These are phyloP conservation scores for Yamadazyma dendronema DNA, from an alignment of 1,139 yeast genomes.

Conservation along the genomic window DNA sequence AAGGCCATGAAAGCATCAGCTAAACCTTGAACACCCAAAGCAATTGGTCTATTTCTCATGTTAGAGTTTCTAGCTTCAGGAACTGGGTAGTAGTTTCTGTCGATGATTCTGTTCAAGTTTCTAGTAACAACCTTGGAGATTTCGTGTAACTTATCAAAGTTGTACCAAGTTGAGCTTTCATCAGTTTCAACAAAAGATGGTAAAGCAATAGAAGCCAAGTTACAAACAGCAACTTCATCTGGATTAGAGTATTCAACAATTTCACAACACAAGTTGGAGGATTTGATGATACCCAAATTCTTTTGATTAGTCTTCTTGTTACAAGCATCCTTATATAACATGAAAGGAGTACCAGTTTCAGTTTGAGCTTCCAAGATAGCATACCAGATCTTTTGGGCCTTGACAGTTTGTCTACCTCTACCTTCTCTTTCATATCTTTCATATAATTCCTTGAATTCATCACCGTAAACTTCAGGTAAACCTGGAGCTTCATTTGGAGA, in stretches of 20 bases:
- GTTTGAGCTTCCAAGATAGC: conserved; percentile 86
- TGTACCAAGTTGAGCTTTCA: conserved; percentile 40
- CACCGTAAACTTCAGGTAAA: conserved; percentile 75
- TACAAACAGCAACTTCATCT: conserved; percentile 89
- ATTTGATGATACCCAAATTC: conserved; percentile 83
- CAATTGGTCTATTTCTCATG: conserved; percentile 59
- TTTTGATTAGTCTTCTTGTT: conserved; percentile 80
- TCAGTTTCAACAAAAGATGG: conserved; percentile 63
- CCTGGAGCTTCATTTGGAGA: conserved; percentile 91
- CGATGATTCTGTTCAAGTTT: conserved; percentile 57
- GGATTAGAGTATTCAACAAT: conserved; percentile 86
- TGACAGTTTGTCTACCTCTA: conserved; percentile 66
- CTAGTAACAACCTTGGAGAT: conserved; percentile 53
- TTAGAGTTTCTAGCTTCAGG: conserved; percentile 52
- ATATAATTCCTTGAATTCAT: conserved; percentile 71
- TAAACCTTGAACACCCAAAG: conserved; percentile 63
- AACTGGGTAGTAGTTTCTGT: conserved; percentile 56
- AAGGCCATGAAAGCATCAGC: conserved; percentile 59
- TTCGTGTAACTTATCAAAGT: conserved; percentile 54
- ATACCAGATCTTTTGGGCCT: conserved; percentile 88
- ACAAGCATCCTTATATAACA: conserved; percentile 88
- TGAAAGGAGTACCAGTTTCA: conserved; percentile 91
- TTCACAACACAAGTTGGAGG: conserved; percentile 88
- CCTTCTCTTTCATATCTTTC: conserved; percentile 71
- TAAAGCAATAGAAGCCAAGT: conserved; percentile 81